Base-by-base conservation (phyloP, 106 monocot species). In the Amphibolis antarctica region DNA sequence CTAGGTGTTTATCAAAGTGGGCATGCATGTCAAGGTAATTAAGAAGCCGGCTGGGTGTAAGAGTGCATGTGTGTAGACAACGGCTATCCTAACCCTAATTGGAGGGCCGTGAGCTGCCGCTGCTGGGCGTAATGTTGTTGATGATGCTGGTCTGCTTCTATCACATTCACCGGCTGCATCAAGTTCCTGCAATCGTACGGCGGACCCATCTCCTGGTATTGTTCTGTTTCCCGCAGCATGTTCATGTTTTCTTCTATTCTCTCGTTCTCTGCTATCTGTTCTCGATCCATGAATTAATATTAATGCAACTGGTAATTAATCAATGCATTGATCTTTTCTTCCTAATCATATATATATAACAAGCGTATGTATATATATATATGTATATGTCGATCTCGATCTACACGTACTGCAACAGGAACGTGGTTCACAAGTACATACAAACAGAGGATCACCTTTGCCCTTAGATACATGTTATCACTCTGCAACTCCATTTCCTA, bases 401-500 rank as follows among this genome's bases (percentile, higher is more conserved):
- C n/a, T n/a, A n/a, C n/a, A n/a, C n/a, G n/a, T n/a, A n/a, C n/a
- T n/a, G n/a, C n/a, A n/a, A n/a, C n/a, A n/a, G n/a, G n/a, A 53
- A 54, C 10, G 15, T 24, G 30, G 12, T 44, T 7, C 30, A 64
- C 9, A 46, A 64, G 24, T 15, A 43, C n/a, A 65, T 12, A 23
- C 21, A 29, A 51, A 50, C 50, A 27, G 29, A 29, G 10, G 14
- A 47, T 20, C 28, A 70, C 56, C 60, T 60, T 60, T 46, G 70
- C 70, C 13, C 56, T 42, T 29, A 70, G 27, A 20, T 60, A 70
- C 59, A 50, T 70, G 50, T 62, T 70, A 36, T 70, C 61, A 50
- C 19, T 70, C 47, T 70, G 70, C 46, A 70, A 46, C 28, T 70
- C 70, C 60, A 62, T 36, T 51, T 70, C 70, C 70, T 70, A n/a